Percentiles rank a stretch among this genome's conserved stretches.
phyloP scores from a whole-genome alignment of 169 alveolate species.

The Cryptosporidium meleagridis region DNA sequence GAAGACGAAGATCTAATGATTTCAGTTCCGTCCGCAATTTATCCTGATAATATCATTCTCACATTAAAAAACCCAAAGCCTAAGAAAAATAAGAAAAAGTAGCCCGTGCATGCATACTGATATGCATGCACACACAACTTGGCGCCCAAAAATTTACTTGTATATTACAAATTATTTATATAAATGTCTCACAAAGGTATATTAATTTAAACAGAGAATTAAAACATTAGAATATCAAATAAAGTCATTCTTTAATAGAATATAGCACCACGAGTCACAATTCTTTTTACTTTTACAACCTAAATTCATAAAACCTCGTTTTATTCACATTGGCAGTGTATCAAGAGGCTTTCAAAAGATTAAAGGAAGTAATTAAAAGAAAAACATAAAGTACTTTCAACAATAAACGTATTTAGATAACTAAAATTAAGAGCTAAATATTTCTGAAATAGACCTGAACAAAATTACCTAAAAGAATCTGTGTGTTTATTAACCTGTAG shows the following conservation, averaged over 20 bases:
- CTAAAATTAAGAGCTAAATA: constrained; percentile 3
- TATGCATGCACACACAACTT: neutral
- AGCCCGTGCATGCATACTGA: neutral
- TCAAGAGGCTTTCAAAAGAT: neutral
- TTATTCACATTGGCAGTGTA: too few relatives aligned
- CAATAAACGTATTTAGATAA: neutral
- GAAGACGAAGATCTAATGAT: constrained; percentile 39
- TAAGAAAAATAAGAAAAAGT: constrained; percentile 16
- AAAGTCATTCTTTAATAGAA: neutral
- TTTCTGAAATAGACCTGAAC: neutral
- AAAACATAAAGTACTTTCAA: neutral
- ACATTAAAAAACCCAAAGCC: constrained; percentile 19
- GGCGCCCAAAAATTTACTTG: neutral
- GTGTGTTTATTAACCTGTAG: neutral
- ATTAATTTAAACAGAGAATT: neutral
- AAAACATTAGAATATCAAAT: neutral
- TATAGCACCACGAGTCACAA: neutral
- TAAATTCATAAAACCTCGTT: too few relatives aligned
- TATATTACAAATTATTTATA: neutral
- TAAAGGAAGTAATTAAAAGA: neutral
- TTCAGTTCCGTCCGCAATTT: constrained; percentile 64
- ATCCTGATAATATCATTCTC: constrained; percentile 59
- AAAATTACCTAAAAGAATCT: neutral
- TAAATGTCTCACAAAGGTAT: neutral
- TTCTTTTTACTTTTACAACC: too few relatives aligned